Base-by-base conservation (phyloP, 2,329 filamentous ascomycete species). In the Nakataea oryzae region DNA sequence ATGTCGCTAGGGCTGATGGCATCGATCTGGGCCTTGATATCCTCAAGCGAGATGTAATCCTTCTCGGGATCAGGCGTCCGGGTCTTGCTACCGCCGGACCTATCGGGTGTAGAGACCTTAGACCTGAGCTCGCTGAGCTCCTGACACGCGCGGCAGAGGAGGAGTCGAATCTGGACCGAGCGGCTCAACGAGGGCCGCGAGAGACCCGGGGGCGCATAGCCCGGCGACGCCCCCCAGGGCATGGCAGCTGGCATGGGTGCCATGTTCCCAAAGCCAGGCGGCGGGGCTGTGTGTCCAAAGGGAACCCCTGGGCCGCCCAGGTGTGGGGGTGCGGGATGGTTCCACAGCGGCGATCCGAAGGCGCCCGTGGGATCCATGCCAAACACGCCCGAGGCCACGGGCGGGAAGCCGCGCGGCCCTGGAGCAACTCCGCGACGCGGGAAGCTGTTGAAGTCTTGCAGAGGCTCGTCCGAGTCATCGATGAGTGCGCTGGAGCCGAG, bases 401-500 rank as follows among this genome's bases (percentile, higher is more conserved):
- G 60, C 12, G 60, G 60, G 21, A 61, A 61, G 29, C 54, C 32
- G 60, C 28, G 34, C 17, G 32, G 26, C 60, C 30, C 11, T 30
- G 54, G 63, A 60, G 58, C 63, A 5, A 63, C 28, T 8, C 64
- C 65, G 32, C 68, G 67, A 68, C 70, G 68, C 1, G 66, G 60
- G 27, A 64, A 28, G 26, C 24, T 47, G n/a, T 55, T 55, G 41
- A 67, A 76, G 58, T 68, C 74, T 7, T 73, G 72, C 41, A 79
- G 76, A 65, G 74, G 82, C 71, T 79, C 88, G 75, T 79, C 90
- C 69, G 86, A n/a, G 70, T 96, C 92, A 64, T 88, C 88, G 58
- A 97, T 79, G 14, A 99, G 79, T 14, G 93, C 95, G 68, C 91
- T 93, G 74, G 93, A 97, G 14, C 95, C 95, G 29, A 99, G 81